Evolutionary conservation across 1,284 basidiomycete genomes (phyloP), one percentile per base, ranked within the genome.

Genomic region (Pseudozyma sp.): DNA sequence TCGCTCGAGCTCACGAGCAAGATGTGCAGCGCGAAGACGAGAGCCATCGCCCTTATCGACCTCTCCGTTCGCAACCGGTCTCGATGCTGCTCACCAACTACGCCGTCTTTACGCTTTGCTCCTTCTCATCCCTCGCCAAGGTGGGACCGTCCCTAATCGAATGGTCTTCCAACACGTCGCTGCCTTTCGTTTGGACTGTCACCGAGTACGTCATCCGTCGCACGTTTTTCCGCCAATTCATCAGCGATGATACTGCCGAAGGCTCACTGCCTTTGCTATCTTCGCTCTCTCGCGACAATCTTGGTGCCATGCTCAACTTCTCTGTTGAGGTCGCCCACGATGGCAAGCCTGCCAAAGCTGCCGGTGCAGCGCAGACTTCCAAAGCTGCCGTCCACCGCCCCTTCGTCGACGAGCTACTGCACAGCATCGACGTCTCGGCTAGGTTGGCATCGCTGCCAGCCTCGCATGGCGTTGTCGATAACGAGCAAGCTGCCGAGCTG

Each of bases 211-310:
- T 92, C 64, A 90, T 96, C 10, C 88, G 92, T 46, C 85, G 87
- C 31, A 96, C 94, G 3, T 97, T 97, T 87, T 97, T 95, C 81
- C 87, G 89, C 50, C 92, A 93, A 85, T 97, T 97, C 78, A 93
- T 95, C 7, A 93, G 93, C 1, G 93, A 92, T 5, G 94, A 96
- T 67, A 91, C 91, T 0, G 91, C 91, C 0, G 87, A 89, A 35
- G 90, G 88, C 43, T 89, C 90, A 13, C 76, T 92, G 8, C 89
- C 91, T 2, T 81, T 92, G 4, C 88, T 96, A 48, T 86, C 87
- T 43, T 81, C 85, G 16, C 86, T 96, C 35, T 74, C 78, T 17
- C 47, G 63, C 17, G 65, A 70, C 70, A 90, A 91, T 76, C 91
- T 91, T 67, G 94, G 93, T 6, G 87, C 89, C n/a, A 86, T 96